A percentile compares a stretch with the other conserved stretches of the same genome.
These are phyloP conservation scores for Parafenestella ontariensis DNA, from an alignment of 2,329 filamentous ascomycete species.

Conservation along the genomic window DNA sequence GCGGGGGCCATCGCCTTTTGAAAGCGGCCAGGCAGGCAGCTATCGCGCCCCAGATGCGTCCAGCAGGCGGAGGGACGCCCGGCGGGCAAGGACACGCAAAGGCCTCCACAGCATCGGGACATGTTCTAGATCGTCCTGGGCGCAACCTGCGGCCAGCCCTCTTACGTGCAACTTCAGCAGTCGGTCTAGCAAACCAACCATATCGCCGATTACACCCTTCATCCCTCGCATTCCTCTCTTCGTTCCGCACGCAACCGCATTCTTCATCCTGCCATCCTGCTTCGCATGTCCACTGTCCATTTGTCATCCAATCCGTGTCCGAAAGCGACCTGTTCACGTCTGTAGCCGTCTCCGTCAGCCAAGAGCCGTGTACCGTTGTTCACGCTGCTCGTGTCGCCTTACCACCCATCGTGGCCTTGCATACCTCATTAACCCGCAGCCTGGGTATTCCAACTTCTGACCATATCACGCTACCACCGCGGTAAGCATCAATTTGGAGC, in stretches of 20 bases:
- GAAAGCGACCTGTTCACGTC: conserved; percentile 27
- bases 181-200: conserved; percentile 33
- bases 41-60: conserved; percentile 11
- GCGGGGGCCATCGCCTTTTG: neutral
- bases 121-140: conserved; percentile 44
- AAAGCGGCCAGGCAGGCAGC: neutral
- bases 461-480: conserved; percentile 18
- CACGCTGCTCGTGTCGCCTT: conserved; percentile 13
- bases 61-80: conserved; percentile 2
- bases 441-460: conserved; percentile 6
- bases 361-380: conserved; percentile 10
- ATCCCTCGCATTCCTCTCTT: conserved; percentile 34
- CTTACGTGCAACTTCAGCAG: conserved; percentile 33
- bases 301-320: conserved; percentile 28
- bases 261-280: conserved; percentile 34
- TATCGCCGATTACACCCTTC: conserved; percentile 28
- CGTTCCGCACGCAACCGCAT: conserved; percentile 28
- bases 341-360: conserved; percentile 24
- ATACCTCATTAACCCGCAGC: conserved; percentile 8
- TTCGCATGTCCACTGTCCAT: conserved; percentile 18
- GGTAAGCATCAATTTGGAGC: conserved; percentile 18
- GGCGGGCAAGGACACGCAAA: conserved; percentile 27
- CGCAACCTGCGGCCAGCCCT: conserved; percentile 30
- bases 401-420: conserved; percentile 10
- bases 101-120: conserved; percentile 32